Base-by-base conservation (phyloP, 306 rosid genomes). In the Malus domestica region DNA sequence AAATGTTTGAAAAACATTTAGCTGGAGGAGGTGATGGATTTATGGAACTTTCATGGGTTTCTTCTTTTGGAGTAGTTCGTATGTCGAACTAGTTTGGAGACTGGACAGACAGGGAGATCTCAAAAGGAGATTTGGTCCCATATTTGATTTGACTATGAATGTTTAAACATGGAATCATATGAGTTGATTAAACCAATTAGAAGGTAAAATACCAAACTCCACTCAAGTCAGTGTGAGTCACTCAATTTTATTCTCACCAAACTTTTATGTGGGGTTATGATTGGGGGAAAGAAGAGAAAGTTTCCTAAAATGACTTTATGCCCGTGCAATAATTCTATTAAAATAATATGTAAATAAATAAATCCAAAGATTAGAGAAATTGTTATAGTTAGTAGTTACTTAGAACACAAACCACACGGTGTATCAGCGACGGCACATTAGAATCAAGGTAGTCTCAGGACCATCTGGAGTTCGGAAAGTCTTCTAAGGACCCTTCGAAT, bases 51-150 rank as follows among this genome's bases (percentile, higher is more conserved):
- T 67, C 79, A 32, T 60, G 81, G 71, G 80, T 66, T 66, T 70
- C 72, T 77, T 25, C 76, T 65, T 74, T 81, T 64, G 29, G 23
- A 49, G 20, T 49, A 14, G 55, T 49, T 49, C 20, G 20, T 49
- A 4, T 15, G 55, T 49, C 62, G 25, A 76, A 82, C 73, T 80
- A 1, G 27, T 30, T 77, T 44, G 67, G 55, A 49, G 16, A 16
- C 55, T 49, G 55, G 52, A 79, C 23, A 79, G 96, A 90, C 93
- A 89, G 10, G 52, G 88, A 89, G 76, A 93, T 93, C 96, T 86
- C 20, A 11, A 54, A 86, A 93, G 85, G 96, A 88, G 96, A 93
- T 93, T 84, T 86, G 89, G 84, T 83, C 88, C 81, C 74, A 64
- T 15, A 49, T 77, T 82, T 81, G 88, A 85, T 72, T 67, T 63